Evolutionary conservation across 495 filamentous ascomycete species (phyloP).

Genomic region (Neurospora terricola): DNA sequence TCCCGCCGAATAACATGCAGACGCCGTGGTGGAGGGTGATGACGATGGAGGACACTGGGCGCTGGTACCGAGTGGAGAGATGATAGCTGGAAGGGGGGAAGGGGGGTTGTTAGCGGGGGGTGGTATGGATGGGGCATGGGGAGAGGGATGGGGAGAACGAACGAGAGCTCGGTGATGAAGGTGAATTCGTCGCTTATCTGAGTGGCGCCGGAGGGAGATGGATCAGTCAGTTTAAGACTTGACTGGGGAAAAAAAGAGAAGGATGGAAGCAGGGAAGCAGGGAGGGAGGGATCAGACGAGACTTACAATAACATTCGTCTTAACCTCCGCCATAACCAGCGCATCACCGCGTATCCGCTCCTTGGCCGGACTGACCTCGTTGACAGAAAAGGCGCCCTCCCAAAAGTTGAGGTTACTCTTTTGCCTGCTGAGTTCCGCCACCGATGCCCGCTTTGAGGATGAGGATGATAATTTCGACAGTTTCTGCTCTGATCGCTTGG

Average conservation of each 20-base stretch:
- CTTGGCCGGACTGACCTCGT: slow-evolving; percentile 33
- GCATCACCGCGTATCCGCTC: slow-evolving; percentile 55
- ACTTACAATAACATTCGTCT: slow-evolving; percentile 74
- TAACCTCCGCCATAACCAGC: slow-evolving; percentile 68
- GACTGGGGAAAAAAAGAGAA: background rate
- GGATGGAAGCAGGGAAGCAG: no score
- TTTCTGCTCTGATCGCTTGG: slow-evolving; percentile 11
- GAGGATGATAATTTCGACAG: slow-evolving; percentile 11
- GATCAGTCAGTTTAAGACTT: background rate
- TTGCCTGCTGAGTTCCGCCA: slow-evolving; percentile 25
- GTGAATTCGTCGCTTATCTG: slow-evolving; percentile 59
- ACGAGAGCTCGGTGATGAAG: slow-evolving; percentile 59
- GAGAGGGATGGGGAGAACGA: no score
- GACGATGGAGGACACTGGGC: slow-evolving; percentile 59
- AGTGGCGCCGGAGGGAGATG: background rate
- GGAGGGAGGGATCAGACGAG: background rate
- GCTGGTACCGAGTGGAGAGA: slow-evolving; percentile 62
- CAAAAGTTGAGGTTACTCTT: slow-evolving; percentile 34
- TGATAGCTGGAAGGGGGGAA: no score
- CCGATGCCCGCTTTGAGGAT: slow-evolving; percentile 6
- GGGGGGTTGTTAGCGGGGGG: no score
- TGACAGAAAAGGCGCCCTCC: slow-evolving; percentile 36
- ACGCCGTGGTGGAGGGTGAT: slow-evolving; percentile 64
- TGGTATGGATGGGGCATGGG: no score
- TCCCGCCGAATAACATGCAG: slow-evolving; percentile 64